Percentiles rank a stretch among this genome's conserved stretches.
These are phyloP conservation scores for Cladophialophora immunda DNA, from an alignment of 2,329 filamentous ascomycete species.

Conservation along the genomic window DNA sequence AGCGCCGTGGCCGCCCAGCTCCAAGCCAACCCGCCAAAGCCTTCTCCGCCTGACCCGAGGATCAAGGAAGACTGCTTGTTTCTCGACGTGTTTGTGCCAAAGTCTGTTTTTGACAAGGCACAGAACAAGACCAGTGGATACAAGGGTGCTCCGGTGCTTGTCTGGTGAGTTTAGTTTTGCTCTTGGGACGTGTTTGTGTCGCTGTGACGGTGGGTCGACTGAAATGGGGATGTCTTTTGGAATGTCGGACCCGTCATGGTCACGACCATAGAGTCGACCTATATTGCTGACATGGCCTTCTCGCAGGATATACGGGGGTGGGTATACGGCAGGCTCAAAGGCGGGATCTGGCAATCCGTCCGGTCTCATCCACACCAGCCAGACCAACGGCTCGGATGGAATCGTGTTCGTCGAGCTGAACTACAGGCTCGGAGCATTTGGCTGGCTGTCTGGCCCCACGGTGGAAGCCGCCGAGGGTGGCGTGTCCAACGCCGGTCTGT, in stretches of 20 bases:
- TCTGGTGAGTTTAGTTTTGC: slow-evolving; percentile 44
- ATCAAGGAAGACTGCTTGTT: slow-evolving; percentile 49
- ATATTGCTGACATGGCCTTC: background rate
- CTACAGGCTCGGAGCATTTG: slow-evolving; percentile 35
- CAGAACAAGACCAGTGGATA: slow-evolving; percentile 44
- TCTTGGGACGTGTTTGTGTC: no score
- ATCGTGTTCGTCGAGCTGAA: background rate
- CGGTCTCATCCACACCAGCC: slow-evolving; percentile 46
- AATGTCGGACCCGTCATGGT: background rate
- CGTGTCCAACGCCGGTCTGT: slow-evolving; percentile 59
- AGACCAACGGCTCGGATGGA: slow-evolving; percentile 46
- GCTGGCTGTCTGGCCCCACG: slow-evolving; percentile 57
- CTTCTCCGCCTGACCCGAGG: slow-evolving; percentile 44
- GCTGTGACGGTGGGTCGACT: no score
- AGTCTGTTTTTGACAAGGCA: slow-evolving; percentile 44
- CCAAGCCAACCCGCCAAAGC: slow-evolving; percentile 1
- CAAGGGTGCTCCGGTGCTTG: slow-evolving; percentile 46
- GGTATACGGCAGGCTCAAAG: slow-evolving; percentile 53
- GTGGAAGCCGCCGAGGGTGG: slow-evolving; percentile 50
- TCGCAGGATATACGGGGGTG: slow-evolving; percentile 57
- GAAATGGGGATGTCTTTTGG: background rate
- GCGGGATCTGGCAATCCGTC: slow-evolving; percentile 35
- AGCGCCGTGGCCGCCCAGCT: slow-evolving; percentile 1
- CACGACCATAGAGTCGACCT: background rate
- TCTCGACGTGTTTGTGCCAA: slow-evolving; percentile 47